Conservation (phyloP, 352 stramenopile species). For the Thraustotheca clavata region DNA sequence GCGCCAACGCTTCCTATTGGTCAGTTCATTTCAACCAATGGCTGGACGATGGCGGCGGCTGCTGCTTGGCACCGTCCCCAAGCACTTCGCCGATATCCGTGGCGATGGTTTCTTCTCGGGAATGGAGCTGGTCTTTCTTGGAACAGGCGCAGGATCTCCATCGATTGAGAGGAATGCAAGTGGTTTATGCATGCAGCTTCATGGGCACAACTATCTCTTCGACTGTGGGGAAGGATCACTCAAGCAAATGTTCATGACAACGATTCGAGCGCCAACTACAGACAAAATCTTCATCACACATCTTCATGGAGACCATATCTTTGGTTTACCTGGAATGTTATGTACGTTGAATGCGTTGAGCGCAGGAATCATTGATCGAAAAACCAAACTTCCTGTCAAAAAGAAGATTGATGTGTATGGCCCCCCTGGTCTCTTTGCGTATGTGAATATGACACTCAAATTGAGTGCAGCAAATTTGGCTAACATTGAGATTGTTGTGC, state of each 20-base stretch:
- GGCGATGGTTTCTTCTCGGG: slow-evolving; percentile 48
- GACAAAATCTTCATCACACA: slow-evolving; percentile 84
- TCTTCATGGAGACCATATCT: slow-evolving; percentile 80
- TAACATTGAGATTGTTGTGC: slow-evolving; percentile 62
- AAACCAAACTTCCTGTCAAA: slow-evolving; percentile 34
- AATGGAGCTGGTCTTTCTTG: slow-evolving; percentile 77
- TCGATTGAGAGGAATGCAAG: slow-evolving; percentile 24
- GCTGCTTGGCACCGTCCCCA: slow-evolving; percentile 14
- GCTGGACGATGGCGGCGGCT: background rate
- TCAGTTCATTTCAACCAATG: background rate
- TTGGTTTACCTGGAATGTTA: slow-evolving; percentile 68
- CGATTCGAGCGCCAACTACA: slow-evolving; percentile 55
- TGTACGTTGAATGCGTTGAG: slow-evolving; percentile 81
- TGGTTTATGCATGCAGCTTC: slow-evolving; percentile 12
- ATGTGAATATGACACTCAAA: slow-evolving; percentile 60
- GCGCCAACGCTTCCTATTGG: background rate
- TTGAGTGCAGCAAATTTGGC: slow-evolving; percentile 54
- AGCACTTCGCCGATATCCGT: background rate
- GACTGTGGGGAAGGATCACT: slow-evolving; percentile 79
- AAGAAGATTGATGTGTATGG: slow-evolving; percentile 69
- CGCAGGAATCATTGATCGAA: slow-evolving; percentile 41
- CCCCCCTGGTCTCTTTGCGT: slow-evolving; percentile 62
- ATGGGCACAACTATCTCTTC: slow-evolving; percentile 75
- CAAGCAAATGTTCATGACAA: slow-evolving; percentile 72
- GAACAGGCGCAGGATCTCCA: slow-evolving; percentile 68